Conservation (phyloP, 2,329 filamentous ascomycete genomes). For the Fusarium pseudocircinatum region DNA sequence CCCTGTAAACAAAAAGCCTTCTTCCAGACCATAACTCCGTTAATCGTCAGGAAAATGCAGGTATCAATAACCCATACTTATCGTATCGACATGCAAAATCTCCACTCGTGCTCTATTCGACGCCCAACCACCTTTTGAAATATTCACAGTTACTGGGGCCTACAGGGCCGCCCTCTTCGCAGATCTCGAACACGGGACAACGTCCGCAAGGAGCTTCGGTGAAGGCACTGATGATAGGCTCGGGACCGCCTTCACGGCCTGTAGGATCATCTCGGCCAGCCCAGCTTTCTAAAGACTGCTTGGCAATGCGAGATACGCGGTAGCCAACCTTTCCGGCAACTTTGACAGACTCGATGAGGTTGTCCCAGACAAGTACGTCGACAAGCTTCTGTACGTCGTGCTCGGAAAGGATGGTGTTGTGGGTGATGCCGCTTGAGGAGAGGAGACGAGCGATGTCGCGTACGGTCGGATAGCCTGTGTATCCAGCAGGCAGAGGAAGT, state of each 20-base stretch:
- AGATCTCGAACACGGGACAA: conserved; percentile 93
- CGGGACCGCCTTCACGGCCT: conserved; percentile 51
- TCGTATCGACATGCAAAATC: conserved; percentile 5
- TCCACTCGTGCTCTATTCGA: conserved; percentile 47
- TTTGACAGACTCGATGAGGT: conserved; percentile 75
- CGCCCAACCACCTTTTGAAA: conserved; percentile 82
- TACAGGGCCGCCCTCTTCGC: conserved; percentile 89
- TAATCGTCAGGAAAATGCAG: conserved; percentile 17
- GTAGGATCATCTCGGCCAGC: conserved; percentile 51
- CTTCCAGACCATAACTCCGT: conserved; percentile 38
- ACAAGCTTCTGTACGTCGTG: conserved; percentile 86
- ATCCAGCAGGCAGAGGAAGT: conserved; percentile 70
- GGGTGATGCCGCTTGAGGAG: conserved; percentile 73
- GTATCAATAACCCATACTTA: not conserved
- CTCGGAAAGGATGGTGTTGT: conserved; percentile 74
- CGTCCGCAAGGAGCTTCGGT: conserved; percentile 90
- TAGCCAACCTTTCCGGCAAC: conserved; percentile 62
- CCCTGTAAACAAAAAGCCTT: conserved; percentile 23
- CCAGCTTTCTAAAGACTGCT: conserved; percentile 55
- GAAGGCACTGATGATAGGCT: conserved; percentile 72
- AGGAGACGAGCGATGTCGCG: conserved; percentile 80
- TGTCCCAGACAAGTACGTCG: conserved; percentile 89
- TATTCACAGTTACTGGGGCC: conserved; percentile 92
- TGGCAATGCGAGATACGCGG: conserved; percentile 60
- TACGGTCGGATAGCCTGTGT: conserved; percentile 82